Evolutionary conservation across 129 eudicot species (phyloP).

Genomic region (Dittrichia graveolens): DNA sequence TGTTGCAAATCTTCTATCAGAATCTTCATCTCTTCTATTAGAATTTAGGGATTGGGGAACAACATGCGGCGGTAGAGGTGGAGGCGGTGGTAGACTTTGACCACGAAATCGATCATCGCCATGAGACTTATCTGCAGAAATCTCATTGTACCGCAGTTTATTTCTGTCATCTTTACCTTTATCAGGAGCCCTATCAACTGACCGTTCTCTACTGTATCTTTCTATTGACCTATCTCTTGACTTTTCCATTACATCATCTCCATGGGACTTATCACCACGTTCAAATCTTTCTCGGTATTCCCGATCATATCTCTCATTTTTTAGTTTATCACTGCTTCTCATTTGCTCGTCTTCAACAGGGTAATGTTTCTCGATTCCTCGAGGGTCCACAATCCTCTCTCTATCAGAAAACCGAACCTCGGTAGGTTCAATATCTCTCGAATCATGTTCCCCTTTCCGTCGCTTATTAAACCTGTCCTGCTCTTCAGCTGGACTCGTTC

Average conservation of each 20-base stretch:
- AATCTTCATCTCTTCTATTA: slow-evolving; percentile 80
- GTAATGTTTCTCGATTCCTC: slow-evolving; percentile 50
- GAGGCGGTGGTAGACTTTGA: slow-evolving; percentile 94
- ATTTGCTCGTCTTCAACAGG: slow-evolving; percentile 38
- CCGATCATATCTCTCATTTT: slow-evolving; percentile 76
- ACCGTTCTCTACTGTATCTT: slow-evolving; percentile 84
- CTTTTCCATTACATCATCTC: slow-evolving; percentile 68
- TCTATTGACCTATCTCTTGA: slow-evolving; percentile 86
- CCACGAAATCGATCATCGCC: slow-evolving; percentile 77
- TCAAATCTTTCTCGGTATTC: slow-evolving; percentile 60
- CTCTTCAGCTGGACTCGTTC: slow-evolving; percentile 88
- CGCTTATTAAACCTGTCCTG: slow-evolving; percentile 69
- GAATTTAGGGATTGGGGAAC: slow-evolving; percentile 79
- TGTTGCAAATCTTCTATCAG: slow-evolving; percentile 76
- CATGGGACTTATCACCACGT: slow-evolving; percentile 23
- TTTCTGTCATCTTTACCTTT: slow-evolving; percentile 83
- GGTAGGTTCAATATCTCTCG: slow-evolving; percentile 53
- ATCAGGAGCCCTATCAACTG: slow-evolving; percentile 76
- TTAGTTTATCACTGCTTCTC: slow-evolving; percentile 45
- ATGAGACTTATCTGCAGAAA: slow-evolving; percentile 54
- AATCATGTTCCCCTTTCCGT: slow-evolving; percentile 77
- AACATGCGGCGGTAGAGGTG: slow-evolving; percentile 88
- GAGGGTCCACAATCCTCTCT: slow-evolving; percentile 53
- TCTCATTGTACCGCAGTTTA: slow-evolving; percentile 60
- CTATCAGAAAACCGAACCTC: slow-evolving; percentile 68